These are phyloP conservation scores for Gaultheria prostrata DNA, from an alignment of 148 eudicot species.

Conservation along the genomic window DNA sequence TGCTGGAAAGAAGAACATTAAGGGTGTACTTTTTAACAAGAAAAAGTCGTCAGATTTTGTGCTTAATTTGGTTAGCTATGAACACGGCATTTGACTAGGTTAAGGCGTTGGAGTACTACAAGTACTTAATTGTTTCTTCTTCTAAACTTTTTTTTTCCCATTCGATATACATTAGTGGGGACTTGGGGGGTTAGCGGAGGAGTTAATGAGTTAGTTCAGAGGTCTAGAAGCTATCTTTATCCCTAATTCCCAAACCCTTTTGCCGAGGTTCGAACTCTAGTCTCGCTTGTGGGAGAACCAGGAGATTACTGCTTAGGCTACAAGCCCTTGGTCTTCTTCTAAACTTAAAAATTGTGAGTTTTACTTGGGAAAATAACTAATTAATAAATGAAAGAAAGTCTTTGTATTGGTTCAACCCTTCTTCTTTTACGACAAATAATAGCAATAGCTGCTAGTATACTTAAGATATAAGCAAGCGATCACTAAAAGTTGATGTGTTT, in stretches of 20 bases:
- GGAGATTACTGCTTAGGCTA: no score
- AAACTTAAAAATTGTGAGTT: neutral
- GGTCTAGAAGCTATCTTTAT: no score
- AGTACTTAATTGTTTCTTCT: neutral
- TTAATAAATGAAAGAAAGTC: neutral
- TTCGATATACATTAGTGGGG: no score
- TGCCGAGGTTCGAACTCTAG: no score
- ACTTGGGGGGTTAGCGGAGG: no score
- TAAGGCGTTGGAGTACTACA: neutral
- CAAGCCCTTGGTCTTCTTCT: no score
- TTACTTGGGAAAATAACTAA: neutral
- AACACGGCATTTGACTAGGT: neutral
- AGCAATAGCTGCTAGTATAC: neutral
- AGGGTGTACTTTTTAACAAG: neutral
- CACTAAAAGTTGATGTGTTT: neutral
- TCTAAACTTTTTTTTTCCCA: no score
- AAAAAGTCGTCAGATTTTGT: neutral
- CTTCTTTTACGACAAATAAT: neutral
- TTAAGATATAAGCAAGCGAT: neutral
- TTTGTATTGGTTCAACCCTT: neutral
- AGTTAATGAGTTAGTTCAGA: no score
- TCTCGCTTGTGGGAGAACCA: no score
- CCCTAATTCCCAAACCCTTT: no score
- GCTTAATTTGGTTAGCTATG: neutral
- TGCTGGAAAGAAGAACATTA: neutral